Evolutionary conservation across 2,329 filamentous ascomycete species (phyloP).

Genomic region (Xylariaceae sp.): DNA sequence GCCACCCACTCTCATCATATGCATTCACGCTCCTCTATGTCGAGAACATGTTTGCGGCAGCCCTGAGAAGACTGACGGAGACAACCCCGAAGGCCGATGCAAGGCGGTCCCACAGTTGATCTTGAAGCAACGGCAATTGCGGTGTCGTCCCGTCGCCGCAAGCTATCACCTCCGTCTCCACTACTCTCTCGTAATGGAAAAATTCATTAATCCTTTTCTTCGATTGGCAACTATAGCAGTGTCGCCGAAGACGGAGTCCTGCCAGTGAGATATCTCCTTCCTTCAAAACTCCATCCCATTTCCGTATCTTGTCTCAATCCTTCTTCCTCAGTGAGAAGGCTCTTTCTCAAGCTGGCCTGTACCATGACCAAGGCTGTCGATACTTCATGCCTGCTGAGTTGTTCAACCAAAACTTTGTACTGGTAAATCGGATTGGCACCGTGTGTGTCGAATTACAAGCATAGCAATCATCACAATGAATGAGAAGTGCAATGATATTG

Average conservation of each 20-base stretch:
- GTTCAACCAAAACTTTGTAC: conserved; percentile 9
- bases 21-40: no score
- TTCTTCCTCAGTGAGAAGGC: not conserved
- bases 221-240: not conserved
- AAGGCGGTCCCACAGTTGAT: not conserved
- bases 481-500: conserved; percentile 17
- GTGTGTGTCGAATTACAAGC: conserved; percentile 14
- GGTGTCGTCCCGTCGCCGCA: no score
- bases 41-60: no score
- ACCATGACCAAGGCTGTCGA: conserved; percentile 2
- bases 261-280: not conserved
- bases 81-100: not conserved
- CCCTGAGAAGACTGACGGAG: not conserved
- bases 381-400: conserved; percentile 7
- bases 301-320: not conserved
- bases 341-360: not conserved
- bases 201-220: not conserved
- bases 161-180: not conserved
- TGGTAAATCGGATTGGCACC: conserved; percentile 6
- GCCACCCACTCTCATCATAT: no score
- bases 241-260: not conserved
- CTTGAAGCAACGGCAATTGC: conserved; percentile 2
- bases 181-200: not conserved
- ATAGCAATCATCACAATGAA: conserved; percentile 16
- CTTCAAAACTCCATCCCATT: not conserved